These are phyloP conservation scores for Amesomyces nigricolor DNA, from an alignment of 2,329 filamentous ascomycete species.

Conservation along the genomic window DNA sequence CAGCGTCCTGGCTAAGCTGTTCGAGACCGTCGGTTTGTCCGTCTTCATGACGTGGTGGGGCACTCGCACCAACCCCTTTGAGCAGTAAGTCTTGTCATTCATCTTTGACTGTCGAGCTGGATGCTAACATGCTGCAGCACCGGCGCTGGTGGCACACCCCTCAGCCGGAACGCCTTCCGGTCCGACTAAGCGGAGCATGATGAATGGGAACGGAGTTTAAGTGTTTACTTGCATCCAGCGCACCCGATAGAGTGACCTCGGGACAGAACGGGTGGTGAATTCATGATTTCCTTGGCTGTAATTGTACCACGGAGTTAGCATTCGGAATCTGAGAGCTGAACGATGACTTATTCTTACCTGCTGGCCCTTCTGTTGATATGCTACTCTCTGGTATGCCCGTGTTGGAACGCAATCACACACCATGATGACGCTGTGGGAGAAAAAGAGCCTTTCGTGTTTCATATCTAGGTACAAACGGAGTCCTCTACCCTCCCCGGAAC, in stretches of 20 bases:
- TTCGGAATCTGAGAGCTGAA: slow-evolving; percentile 10
- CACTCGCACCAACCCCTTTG: slow-evolving; percentile 87
- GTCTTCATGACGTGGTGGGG: slow-evolving; percentile 97
- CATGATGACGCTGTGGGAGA: background rate
- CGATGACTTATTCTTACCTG: background rate
- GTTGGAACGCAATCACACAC: no score
- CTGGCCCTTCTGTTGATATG: background rate
- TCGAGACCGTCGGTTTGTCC: slow-evolving; percentile 89
- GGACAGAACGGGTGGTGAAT: slow-evolving; percentile 8
- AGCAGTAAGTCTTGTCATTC: slow-evolving; percentile 45
- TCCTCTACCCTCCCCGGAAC: slow-evolving; percentile 6
- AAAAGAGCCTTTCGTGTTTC: slow-evolving; percentile 10
- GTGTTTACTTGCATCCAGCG: slow-evolving; percentile 13
- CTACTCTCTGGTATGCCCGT: background rate
- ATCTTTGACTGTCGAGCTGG: background rate
- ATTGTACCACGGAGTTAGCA: slow-evolving; percentile 21
- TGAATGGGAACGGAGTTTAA: background rate
- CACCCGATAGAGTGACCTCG: slow-evolving; percentile 19
- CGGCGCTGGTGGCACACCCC: slow-evolving; percentile 23
- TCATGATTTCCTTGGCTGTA: slow-evolving; percentile 18
- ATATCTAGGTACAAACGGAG: slow-evolving; percentile 11
- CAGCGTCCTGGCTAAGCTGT: slow-evolving; percentile 72
- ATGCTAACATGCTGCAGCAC: slow-evolving; percentile 19
- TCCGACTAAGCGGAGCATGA: slow-evolving; percentile 22
- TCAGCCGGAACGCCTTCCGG: slow-evolving; percentile 27